phyloP scores from a whole-genome alignment of 192 early-diverging fungal genomes.

The Funneliformis geosporum region DNA sequence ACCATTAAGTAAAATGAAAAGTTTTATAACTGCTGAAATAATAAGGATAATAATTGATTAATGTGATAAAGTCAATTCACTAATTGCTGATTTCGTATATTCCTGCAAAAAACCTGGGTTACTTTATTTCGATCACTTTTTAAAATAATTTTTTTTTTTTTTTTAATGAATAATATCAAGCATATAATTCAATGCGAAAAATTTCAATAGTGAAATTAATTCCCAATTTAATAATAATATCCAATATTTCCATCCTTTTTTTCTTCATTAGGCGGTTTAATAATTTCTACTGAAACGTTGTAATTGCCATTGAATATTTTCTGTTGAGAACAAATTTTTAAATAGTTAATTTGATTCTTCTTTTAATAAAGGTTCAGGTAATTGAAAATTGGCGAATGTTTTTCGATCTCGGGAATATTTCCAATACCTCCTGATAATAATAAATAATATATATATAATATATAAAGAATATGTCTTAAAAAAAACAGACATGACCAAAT shows the following conservation, averaged over 20 bases:
- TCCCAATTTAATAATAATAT: too few species aligned
- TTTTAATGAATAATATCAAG: not conserved
- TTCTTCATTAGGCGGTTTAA: too few species aligned
- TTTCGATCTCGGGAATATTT: not conserved
- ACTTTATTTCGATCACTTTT: not conserved
- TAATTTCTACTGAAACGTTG: not conserved
- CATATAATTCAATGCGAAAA: too few species aligned
- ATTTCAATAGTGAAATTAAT: too few species aligned
- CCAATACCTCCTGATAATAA: constrained; percentile 2
- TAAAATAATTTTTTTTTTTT: not conserved
- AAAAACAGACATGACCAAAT: not conserved
- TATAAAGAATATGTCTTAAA: not conserved
- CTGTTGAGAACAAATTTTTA: constrained; percentile 12
- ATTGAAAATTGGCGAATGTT: not conserved
- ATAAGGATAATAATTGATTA: constrained; percentile 35
- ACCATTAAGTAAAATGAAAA: constrained; percentile 85
- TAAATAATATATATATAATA: not conserved
- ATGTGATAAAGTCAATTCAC: not conserved
- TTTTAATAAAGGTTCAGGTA: not conserved
- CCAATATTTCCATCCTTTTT: too few species aligned
- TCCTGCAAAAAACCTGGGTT: constrained; percentile 24
- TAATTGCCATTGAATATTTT: constrained; percentile 11
- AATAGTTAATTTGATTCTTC: not conserved
- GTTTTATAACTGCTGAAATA: constrained; percentile 87
- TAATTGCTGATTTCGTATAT: not conserved